These are phyloP conservation scores for Grosmannia clavigera DNA, from an alignment of 2,329 filamentous ascomycete species.

Conservation along the genomic window DNA sequence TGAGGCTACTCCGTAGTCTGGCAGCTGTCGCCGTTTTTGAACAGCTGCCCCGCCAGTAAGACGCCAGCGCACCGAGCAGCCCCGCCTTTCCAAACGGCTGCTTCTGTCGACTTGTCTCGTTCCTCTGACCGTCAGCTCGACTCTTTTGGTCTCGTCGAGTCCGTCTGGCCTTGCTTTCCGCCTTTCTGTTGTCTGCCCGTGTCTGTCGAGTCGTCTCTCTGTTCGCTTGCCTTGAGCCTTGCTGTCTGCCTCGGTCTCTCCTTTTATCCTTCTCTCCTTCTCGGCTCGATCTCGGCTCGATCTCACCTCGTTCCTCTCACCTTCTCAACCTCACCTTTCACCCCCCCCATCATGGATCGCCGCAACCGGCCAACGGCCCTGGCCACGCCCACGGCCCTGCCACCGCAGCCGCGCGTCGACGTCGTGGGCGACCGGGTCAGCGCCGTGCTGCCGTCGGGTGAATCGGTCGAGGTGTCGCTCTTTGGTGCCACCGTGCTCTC, in stretches of 20 bases:
- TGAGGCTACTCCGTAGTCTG: too few relatives aligned
- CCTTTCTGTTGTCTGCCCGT: too few relatives aligned
- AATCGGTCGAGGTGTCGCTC: constrained; percentile 76
- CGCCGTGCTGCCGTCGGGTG: constrained; percentile 74
- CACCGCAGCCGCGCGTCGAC: constrained; percentile 64
- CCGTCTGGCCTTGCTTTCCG: too few relatives aligned
- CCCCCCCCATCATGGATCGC: constrained; percentile 46
- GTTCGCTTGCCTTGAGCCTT: neutral
- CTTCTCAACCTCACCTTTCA: neutral
- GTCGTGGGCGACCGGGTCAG: constrained; percentile 60
- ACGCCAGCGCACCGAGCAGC: neutral
- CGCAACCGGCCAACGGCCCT: constrained; percentile 72
- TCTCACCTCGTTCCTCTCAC: neutral
- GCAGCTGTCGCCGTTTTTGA: too few relatives aligned
- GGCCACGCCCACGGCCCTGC: constrained; percentile 58
- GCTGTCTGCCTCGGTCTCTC: neutral
- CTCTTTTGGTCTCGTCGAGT: too few relatives aligned
- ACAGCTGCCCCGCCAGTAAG: neutral
- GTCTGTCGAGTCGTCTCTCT: neutral
- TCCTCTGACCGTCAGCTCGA: too few relatives aligned
- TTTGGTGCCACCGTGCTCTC: constrained; percentile 85
- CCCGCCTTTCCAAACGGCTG: neutral
- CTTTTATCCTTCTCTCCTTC: neutral
- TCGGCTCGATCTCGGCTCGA: neutral
- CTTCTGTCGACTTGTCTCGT: neutral